Base-by-base conservation (phyloP, 2,329 filamentous ascomycete species). In the Botryotinia convoluta region DNA sequence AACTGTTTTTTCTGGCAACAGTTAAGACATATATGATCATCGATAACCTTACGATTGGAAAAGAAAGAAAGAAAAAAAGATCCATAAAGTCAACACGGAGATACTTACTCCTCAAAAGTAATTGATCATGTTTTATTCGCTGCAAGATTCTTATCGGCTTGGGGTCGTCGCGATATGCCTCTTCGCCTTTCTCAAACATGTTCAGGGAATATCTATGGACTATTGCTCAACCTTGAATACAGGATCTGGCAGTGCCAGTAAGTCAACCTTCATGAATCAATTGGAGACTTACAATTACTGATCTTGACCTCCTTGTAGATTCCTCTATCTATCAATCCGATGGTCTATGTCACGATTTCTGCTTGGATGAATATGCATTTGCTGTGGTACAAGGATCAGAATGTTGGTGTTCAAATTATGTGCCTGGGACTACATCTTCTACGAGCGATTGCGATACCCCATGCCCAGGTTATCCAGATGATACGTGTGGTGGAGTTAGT, bases 331-430 rank as follows among this genome's bases (percentile, higher is more conserved):
- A 82, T 75, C 91, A 94, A 80, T 92, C 91, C 32, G 90, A 93
- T 77, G 92, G 92, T 44, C 86, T 90, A 20, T 95, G 93, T 80
- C 83, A 85, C 68, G 83, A 87, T 67, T 86, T 86, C 67, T 95
- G 93, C 82, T 78, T 82, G 39, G 78, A 80, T 32, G 48, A 84
- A 26, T 92, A 86, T 76, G 91, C 92, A 57, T 93, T 91, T 75
- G 92, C 91, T 76, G 84, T 95, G 65, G 84, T 94, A 1, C 87
- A 93, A 77, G 85, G 82, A 26, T 84, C 88, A 45, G 82, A 85
- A 69, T 95, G 93, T 80, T 95, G 92, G 92, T 95, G 93, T 81
- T 91, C 91, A 54, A 87, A 94, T 80, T 90, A 90, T 78, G 85
- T 86, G 3, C 93, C 93, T 14, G 84, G 84, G 68, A 76, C 83